phyloP scores from a whole-genome alignment of 78 protist species.

The Dictyostelium citrinum region DNA sequence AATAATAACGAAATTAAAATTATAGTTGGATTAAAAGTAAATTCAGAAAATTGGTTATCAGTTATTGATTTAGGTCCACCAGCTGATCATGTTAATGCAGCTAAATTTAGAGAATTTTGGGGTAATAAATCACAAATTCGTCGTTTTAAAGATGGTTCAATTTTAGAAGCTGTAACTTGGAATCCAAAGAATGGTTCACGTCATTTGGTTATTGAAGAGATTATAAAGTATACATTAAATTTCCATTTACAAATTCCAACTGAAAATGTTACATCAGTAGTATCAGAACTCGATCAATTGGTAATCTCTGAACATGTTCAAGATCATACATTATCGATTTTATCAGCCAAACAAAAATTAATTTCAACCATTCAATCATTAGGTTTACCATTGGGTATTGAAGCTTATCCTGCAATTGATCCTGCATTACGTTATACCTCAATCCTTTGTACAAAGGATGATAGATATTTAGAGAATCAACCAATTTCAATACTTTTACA shows the following conservation, averaged over 20 bases:
- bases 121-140: conserved; percentile 64
- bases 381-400: conserved; percentile 40
- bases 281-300: conserved; percentile 41
- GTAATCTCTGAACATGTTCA: background rate
- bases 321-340: background rate
- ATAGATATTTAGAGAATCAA: background rate
- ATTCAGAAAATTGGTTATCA: conserved; percentile 42
- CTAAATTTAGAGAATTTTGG: conserved; percentile 50
- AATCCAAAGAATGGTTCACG: conserved; percentile 8
- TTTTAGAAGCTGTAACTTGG: conserved; percentile 65
- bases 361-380: background rate
- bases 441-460: background rate
- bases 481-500: conserved; percentile 20
- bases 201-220: conserved; percentile 46
- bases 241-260: conserved; percentile 23
- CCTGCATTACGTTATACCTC: conserved; percentile 72
- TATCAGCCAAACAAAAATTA: conserved; percentile 15
- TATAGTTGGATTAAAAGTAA: conserved; percentile 9
- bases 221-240: conserved; percentile 23
- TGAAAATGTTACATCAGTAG: background rate
- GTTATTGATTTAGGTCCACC: conserved; percentile 68
- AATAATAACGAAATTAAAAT: background rate
- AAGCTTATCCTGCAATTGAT: background rate
- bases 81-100: conserved; percentile 48
- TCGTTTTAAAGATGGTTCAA: conserved; percentile 80